Evolutionary conservation across 805 yeast genomes (phyloP), one percentile per base, ranked within the genome.

Genomic region (Peterozyma toletana): DNA sequence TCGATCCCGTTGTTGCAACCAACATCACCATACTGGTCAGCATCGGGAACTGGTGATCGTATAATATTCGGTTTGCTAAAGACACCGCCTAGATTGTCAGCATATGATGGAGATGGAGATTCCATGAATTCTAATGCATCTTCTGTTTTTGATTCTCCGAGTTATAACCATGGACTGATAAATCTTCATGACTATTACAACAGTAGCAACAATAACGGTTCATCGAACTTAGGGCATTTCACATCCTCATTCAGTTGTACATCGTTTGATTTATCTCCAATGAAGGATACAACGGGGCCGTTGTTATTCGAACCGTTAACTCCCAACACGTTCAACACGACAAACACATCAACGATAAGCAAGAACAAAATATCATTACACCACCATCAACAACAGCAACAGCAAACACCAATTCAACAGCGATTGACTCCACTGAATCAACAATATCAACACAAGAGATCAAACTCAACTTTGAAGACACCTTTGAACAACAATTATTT

Each of bases 211-310:
- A 50, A 57, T 72, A 38, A 72, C 78, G 27, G 31, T 30, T 39
- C 46, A 9, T 39, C 42, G 5, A 38, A 41, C 2, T 29, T 43
- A 1, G 41, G 37, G n/a, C 47, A 37, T 9, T 77, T 77, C 54
- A 76, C 85, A 3, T 79, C 84, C 18, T 77, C 84, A 11, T 81
- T 81, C 59, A 79, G 83, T 56, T 78, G 84, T 52, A 75, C 70
- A 50, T 77, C 83, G 21, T 71, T 80, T 49, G 86, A 81, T 53
- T 58, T 81, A 16, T 77, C 82, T 18, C 87, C 87, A 9, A 55
- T 78, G 38, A 68, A 77, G 48, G 64, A 73, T 5, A 68, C 70
- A 44, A 75, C 83, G 3, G 86, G 86, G 1, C 86, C 86, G 5
- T 60, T 80, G 37, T 62, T 80, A 40, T 21, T 21, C 27, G 85